A percentile compares a stretch with the other conserved stretches of the same genome.
phyloP scores from a whole-genome alignment of 2,329 filamentous ascomycete species.

The Clarireedia monteithiana region DNA sequence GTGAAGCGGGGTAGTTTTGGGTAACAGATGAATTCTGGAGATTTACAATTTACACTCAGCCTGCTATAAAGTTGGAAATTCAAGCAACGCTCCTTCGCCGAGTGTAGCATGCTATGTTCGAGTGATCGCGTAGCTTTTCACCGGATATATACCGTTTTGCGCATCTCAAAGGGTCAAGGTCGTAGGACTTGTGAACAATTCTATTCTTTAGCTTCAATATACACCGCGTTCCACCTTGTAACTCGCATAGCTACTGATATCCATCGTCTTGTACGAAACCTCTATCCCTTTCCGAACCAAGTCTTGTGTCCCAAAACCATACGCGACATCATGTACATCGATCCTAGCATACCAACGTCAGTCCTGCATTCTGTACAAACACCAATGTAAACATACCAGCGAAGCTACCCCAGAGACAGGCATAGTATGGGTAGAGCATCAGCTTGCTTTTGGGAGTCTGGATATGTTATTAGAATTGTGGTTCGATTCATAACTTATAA shows the following conservation, averaged over 20 bases:
- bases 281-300: slow-evolving; percentile 56
- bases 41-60: too few species aligned
- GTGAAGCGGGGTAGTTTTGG: too few species aligned
- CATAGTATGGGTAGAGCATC: slow-evolving; percentile 62
- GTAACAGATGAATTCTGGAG: too few species aligned
- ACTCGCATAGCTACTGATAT: not conserved
- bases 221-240: slow-evolving; percentile 8
- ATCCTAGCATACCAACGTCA: slow-evolving; percentile 24
- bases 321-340: slow-evolving; percentile 66
- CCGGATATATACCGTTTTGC: too few species aligned
- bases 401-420: slow-evolving; percentile 54
- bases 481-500: not conserved
- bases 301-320: slow-evolving; percentile 73
- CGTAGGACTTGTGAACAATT: not conserved
- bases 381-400: slow-evolving; percentile 42
- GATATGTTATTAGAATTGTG: slow-evolving; percentile 2
- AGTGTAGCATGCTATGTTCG: too few species aligned
- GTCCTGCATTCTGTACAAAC: not conserved
- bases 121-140: too few species aligned
- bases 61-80: too few species aligned
- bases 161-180: too few species aligned
- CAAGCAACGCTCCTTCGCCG: too few species aligned
- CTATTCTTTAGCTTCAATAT: slow-evolving; percentile 20
- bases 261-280: not conserved
- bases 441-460: slow-evolving; percentile 58